phyloP scores from a whole-genome alignment of 139 green algal genomes.

The Picochlorum sp. region DNA sequence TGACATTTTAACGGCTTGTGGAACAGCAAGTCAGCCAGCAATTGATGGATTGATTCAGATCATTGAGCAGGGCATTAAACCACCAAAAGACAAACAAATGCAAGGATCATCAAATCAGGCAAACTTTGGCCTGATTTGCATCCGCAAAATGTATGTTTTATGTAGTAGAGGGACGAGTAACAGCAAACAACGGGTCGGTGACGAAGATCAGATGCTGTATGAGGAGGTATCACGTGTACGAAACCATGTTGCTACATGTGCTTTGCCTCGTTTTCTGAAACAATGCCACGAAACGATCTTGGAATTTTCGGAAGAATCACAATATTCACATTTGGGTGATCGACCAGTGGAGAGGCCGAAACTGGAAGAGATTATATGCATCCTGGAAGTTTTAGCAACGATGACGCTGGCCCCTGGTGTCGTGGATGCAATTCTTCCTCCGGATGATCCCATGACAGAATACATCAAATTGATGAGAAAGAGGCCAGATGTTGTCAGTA shows the following conservation, averaged over 20 bases:
- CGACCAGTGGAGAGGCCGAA: background rate
- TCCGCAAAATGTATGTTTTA: constrained; percentile 76
- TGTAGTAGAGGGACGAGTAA: constrained; percentile 49
- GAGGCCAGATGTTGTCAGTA: constrained; percentile 1
- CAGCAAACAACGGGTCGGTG: background rate
- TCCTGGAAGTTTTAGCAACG: constrained; percentile 41
- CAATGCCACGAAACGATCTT: constrained; percentile 48
- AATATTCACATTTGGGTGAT: constrained; percentile 6
- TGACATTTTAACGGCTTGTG: constrained; percentile 43
- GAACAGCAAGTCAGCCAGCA: constrained; percentile 30
- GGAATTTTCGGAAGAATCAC: constrained; percentile 2
- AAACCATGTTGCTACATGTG: constrained; percentile 49
- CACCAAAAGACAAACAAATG: constrained; percentile 16
- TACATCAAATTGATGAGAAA: constrained; percentile 12
- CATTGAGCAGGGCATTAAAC: constrained; percentile 45
- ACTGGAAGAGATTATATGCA: constrained; percentile 38
- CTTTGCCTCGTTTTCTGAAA: constrained; percentile 61
- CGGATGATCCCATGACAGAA: constrained; percentile 1
- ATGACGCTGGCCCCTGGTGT: constrained; percentile 37
- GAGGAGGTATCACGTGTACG: background rate
- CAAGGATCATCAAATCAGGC: constrained; percentile 20
- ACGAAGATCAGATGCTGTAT: background rate
- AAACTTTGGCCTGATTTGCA: constrained; percentile 65
- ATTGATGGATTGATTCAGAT: constrained; percentile 51
- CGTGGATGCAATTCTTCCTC: constrained; percentile 24